Base-by-base conservation (phyloP, 1,284 basidiomycete species). In the Spongispora temasekensis region DNA sequence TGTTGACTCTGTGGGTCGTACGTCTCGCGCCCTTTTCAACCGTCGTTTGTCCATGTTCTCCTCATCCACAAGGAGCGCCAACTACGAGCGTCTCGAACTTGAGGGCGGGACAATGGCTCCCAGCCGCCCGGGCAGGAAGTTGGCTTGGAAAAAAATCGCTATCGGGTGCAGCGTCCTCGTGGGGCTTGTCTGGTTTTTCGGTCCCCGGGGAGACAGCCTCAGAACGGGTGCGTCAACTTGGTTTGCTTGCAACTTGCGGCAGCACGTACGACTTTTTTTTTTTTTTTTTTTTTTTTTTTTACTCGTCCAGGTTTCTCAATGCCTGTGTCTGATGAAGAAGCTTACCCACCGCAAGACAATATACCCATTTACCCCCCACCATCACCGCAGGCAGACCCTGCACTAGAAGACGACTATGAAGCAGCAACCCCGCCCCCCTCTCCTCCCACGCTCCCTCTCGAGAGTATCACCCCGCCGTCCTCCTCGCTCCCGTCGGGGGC, bases 61-160 rank as follows among this genome's bases (percentile, higher is more conserved):
- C 28, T 58, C 79, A 48, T 80, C 82, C 6, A 79, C 84, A 4
- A 74, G 81, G 35, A 83, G 75, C 65, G 77, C 74, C 65, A 81
- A 81, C 69, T 90, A 88, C 70, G 87, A 89, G 58, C 80, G 86
- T 40, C 78, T 90, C 40, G 88, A n/a, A n/a, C n/a, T n/a, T n/a
- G n/a, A 90, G 70, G 65, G 81, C 46, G 88, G 87, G 13, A 48
- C 28, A 27, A 79, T 85, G 73, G 85, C 83, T 10, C 78, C 81
- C 6, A 71, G 74, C 60, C 76, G 79, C 23, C 60, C 68, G 30
- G 63, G 67, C 42, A 74, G 69, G 57, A 76, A 69, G 61, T 77
- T 82, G 55, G 75, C 75, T n/a, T 91, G 89, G 90, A 90, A 85
- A 74, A 88, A 84, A 75, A 81, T 89, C 58, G 83, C 81, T 2